Evolutionary conservation across 768 basidiomycete species (phyloP).

Genomic region (Podaxis sp.): DNA sequence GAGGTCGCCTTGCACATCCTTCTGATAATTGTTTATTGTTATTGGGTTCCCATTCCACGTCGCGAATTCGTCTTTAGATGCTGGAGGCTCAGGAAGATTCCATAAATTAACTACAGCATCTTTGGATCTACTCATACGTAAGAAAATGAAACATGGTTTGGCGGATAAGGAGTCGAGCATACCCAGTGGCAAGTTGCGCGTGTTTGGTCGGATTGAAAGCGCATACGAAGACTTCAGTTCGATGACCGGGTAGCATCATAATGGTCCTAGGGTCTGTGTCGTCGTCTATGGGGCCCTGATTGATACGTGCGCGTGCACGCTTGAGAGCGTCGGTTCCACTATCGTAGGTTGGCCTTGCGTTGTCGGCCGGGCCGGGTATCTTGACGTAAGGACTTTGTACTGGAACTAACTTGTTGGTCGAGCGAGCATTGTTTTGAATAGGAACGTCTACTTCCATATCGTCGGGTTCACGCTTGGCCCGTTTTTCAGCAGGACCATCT

Average conservation of each 20-base stretch:
- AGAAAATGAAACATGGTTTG: not conserved
- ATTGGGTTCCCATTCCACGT: slow-evolving; percentile 35
- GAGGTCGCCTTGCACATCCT: slow-evolving; percentile 55
- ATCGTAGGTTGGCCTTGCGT: slow-evolving; percentile 18
- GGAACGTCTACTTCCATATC: slow-evolving; percentile 46
- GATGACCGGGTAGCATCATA: slow-evolving; percentile 56
- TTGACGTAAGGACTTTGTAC: slow-evolving; percentile 16
- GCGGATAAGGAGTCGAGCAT: slow-evolving; percentile 23
- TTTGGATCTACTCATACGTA: slow-evolving; percentile 53
- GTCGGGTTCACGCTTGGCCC: slow-evolving; percentile 51
- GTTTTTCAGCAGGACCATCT: slow-evolving; percentile 62
- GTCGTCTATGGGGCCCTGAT: slow-evolving; percentile 42
- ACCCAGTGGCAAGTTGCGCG: slow-evolving; percentile 75
- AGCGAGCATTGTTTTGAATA: not conserved
- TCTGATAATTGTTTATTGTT: slow-evolving; percentile 49
- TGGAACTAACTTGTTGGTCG: slow-evolving; percentile 10
- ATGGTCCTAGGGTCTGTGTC: slow-evolving; percentile 41
- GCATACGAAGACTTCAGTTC: slow-evolving; percentile 75
- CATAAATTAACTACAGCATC: slow-evolving; percentile 76
- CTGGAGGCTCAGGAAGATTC: slow-evolving; percentile 53
- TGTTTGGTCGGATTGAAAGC: slow-evolving; percentile 70
- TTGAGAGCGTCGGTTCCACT: slow-evolving; percentile 2
- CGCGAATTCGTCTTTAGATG: slow-evolving; percentile 29
- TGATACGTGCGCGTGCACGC: not conserved
- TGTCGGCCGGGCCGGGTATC: slow-evolving; percentile 19